Evolutionary conservation across 352 stramenopile species (phyloP).

Genomic region (Peronosclerospora sorghi): DNA sequence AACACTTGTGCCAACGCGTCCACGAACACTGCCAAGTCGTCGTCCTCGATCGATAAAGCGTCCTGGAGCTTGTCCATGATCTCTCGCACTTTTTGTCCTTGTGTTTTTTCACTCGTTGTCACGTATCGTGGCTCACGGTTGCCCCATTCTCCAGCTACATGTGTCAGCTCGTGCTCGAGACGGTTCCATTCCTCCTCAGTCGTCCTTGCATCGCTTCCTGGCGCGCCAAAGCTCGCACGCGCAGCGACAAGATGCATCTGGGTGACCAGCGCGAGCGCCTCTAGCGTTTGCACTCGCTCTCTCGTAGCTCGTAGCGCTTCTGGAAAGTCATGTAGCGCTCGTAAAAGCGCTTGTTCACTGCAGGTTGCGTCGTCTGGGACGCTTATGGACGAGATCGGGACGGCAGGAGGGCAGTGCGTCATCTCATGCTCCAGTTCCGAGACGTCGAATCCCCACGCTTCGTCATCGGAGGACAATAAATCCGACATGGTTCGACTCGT

Average conservation of each 20-base stretch:
- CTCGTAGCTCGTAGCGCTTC: neutral
- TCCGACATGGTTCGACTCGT: neutral
- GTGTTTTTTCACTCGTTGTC: constrained; percentile 2
- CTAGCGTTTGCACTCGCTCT: constrained; percentile 14
- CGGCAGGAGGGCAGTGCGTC: neutral
- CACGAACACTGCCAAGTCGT: constrained; percentile 37
- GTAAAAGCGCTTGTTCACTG: constrained; percentile 8
- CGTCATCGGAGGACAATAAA: constrained; percentile 3
- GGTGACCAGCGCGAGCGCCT: constrained; percentile 29
- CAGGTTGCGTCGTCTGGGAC: neutral
- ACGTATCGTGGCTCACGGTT: constrained; percentile 7
- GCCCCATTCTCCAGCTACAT: constrained; percentile 28
- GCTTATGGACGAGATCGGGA: neutral
- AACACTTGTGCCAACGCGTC: constrained; percentile 53
- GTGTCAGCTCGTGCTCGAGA: constrained; percentile 7
- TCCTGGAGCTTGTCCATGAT: constrained; percentile 31
- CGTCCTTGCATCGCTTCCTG: constrained; percentile 4
- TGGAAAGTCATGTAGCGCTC: constrained; percentile 1
- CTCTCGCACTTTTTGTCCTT: constrained; percentile 22
- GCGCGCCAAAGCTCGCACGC: constrained; percentile 15
- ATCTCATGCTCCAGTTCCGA: constrained; percentile 33
- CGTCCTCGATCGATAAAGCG: constrained; percentile 19
- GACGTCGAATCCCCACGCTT: constrained; percentile 26
- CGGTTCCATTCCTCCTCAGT: too few species aligned
- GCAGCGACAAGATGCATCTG: constrained; percentile 24